Percentiles rank a stretch among this genome's conserved stretches.
Conservation (phyloP, 768 basidiomycete species). For the Tricholoma hemisulphureum region DNA sequence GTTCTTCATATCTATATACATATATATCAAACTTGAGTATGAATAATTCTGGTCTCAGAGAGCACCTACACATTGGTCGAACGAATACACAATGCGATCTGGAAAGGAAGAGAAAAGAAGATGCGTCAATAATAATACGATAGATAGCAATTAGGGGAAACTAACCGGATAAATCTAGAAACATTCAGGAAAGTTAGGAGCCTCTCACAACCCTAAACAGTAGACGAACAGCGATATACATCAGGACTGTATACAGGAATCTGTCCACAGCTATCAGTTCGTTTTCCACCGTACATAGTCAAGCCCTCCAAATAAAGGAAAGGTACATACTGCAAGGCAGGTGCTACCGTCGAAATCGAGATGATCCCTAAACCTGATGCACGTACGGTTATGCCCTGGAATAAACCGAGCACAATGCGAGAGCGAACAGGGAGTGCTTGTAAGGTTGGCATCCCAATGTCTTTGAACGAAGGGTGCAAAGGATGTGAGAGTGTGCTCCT, state of each 20-base stretch:
- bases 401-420: slow-evolving; percentile 44
- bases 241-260: slow-evolving; percentile 76
- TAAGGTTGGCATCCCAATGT: slow-evolving; percentile 40
- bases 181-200: neutral
- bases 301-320: neutral
- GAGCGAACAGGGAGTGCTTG: slow-evolving; percentile 37
- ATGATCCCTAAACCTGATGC: slow-evolving; percentile 55
- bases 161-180: slow-evolving; percentile 43
- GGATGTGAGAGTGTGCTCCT: neutral
- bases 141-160: neutral
- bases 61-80: slow-evolving; percentile 55
- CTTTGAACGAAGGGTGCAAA: slow-evolving; percentile 19
- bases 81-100: slow-evolving; percentile 64
- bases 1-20: slow-evolving; percentile 61
- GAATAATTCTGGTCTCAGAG: neutral
- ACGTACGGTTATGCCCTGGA: slow-evolving; percentile 56
- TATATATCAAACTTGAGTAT: neutral
- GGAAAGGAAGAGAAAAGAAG: neutral
- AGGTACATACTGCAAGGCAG: slow-evolving; percentile 63
- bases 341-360: slow-evolving; percentile 50
- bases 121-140: neutral
- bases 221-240: slow-evolving; percentile 59
- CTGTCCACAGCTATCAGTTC: slow-evolving; percentile 30
- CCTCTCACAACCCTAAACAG: neutral
- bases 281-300: neutral